A percentile compares a stretch with the other conserved stretches of the same genome.
Conservation (phyloP, 257 asterid genomes). For the Datura wrightii region DNA sequence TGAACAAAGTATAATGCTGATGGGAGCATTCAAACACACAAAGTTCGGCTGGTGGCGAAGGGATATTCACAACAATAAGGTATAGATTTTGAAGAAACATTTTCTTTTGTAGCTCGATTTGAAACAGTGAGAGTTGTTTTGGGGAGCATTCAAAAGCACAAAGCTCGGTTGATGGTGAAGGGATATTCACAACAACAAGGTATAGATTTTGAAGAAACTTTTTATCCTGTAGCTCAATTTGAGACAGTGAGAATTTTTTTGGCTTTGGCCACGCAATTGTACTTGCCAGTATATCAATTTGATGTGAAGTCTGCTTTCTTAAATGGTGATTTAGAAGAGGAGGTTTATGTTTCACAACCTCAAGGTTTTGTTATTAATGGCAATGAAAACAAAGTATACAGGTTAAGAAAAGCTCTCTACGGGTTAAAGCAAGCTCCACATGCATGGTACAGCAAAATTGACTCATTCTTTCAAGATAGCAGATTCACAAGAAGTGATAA, state of each 20-base stretch:
- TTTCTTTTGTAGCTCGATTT: not conserved
- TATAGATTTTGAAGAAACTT: not conserved
- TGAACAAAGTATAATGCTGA: too few species aligned
- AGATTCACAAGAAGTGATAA: slow-evolving; percentile 23
- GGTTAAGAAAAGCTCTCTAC: not conserved
- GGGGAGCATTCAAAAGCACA: too few species aligned
- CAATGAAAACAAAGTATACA: not conserved
- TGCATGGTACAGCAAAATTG: slow-evolving; percentile 25
- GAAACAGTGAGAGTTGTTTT: not conserved
- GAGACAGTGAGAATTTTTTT: not conserved
- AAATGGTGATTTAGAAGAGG: too few species aligned
- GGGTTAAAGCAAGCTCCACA: not conserved
- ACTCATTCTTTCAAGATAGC: not conserved
- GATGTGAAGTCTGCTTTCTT: too few species aligned
- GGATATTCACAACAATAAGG: not conserved
- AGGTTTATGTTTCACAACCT: too few species aligned
- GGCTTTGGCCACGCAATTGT: not conserved
- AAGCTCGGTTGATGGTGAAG: not conserved
- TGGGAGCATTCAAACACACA: too few species aligned
- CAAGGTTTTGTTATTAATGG: too few species aligned
- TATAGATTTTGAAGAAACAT: not conserved
- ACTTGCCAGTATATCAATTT: too few species aligned
- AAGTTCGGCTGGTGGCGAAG: not conserved
- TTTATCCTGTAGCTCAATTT: not conserved
- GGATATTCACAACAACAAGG: not conserved